These are phyloP conservation scores for Phytophthora brassicae DNA, from an alignment of 352 stramenopile species.

Conservation along the genomic window DNA sequence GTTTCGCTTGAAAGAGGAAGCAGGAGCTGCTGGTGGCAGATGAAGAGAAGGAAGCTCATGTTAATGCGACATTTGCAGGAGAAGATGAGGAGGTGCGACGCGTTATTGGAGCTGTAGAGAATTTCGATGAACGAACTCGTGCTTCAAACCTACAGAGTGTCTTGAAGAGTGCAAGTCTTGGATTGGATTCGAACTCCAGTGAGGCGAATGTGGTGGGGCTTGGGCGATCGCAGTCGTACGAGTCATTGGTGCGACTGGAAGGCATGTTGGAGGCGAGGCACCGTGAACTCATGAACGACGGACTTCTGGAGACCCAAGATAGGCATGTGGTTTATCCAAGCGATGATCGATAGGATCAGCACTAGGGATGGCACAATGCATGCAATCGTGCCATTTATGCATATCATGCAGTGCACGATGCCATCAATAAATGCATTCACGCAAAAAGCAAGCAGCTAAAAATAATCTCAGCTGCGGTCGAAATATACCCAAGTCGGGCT, in stretches of 20 bases:
- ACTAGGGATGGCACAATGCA: constrained; percentile 13
- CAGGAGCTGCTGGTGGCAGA: constrained; percentile 39
- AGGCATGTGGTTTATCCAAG: too few species aligned
- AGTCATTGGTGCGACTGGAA: constrained; percentile 73
- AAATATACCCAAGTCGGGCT: not conserved
- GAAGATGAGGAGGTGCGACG: constrained; percentile 12
- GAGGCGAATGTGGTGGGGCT: constrained; percentile 19
- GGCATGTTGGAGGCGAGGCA: constrained; percentile 73
- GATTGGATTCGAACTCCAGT: constrained; percentile 9
- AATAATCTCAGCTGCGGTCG: constrained; percentile 2
- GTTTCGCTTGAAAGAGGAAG: constrained; percentile 33
- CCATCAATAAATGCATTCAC: constrained; percentile 5
- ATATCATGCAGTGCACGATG: constrained; percentile 5
- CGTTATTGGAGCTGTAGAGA: too few species aligned
- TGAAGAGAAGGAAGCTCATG: constrained; percentile 2
- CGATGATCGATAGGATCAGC: too few species aligned
- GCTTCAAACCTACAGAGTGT: not conserved
- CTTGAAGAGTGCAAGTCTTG: constrained; percentile 5
- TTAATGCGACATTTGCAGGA: not conserved
- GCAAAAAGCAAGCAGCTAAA: not conserved
- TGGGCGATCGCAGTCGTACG: constrained; percentile 65
- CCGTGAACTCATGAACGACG: constrained; percentile 65
- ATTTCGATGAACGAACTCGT: not conserved
- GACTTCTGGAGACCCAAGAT: constrained; percentile 18
- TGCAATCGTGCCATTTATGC: constrained; percentile 9